Percentiles rank a stretch among this genome's conserved stretches.
Conservation (phyloP, 2,329 filamentous ascomycete species). For the Fusarium proliferatum region DNA sequence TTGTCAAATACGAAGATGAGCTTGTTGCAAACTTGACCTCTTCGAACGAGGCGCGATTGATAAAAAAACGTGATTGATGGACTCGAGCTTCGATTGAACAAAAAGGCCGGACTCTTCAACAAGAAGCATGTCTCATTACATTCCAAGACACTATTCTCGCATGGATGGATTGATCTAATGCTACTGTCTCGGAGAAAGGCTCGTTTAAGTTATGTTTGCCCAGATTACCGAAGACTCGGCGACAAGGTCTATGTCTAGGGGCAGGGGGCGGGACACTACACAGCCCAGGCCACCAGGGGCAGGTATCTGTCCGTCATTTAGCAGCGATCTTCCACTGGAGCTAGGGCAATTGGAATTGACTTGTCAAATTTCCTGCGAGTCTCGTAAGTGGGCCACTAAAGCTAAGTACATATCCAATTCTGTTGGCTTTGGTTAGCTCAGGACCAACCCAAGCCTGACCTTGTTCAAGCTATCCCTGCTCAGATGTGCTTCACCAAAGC, state of each 20-base stretch:
- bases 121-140: conserved; percentile 22
- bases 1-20: not conserved
- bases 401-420: not conserved
- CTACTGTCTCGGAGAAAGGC: not conserved
- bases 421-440: not conserved
- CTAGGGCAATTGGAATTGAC: not conserved
- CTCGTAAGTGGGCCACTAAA: not conserved
- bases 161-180: not conserved
- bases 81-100: not conserved
- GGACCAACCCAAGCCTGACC: not conserved
- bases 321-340: not conserved
- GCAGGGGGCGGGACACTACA: not conserved
- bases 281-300: not conserved
- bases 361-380: not conserved
- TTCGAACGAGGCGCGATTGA: not conserved
- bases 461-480: not conserved
- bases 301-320: not conserved
- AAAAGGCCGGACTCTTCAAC: conserved; percentile 1
- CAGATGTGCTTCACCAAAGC: not conserved
- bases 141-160: conserved; percentile 27
- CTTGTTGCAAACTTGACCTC: not conserved
- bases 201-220: conserved; percentile 1
- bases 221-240: conserved; percentile 19
- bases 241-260: conserved; percentile 25
- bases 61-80: not conserved